Percentiles rank a stretch among this genome's conserved stretches.
These are phyloP conservation scores for Phaeolepiota aurea DNA, from an alignment of 768 basidiomycete species.

Conservation along the genomic window DNA sequence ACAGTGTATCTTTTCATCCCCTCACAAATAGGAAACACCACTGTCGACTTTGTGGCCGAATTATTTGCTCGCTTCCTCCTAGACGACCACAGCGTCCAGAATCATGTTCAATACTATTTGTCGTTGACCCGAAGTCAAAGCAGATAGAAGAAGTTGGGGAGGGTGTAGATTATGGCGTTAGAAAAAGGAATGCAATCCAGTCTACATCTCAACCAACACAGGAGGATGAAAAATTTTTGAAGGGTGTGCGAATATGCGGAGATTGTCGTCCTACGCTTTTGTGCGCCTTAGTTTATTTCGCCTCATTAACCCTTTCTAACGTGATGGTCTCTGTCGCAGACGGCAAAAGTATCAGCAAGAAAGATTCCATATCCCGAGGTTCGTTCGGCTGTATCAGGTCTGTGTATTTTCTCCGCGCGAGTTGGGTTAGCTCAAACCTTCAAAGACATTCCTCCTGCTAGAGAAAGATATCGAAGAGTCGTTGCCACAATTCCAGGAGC, in stretches of 20 bases:
- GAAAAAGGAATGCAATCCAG: constrained; percentile 27
- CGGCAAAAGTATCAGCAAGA: constrained; percentile 77
- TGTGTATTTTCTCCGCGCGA: background rate
- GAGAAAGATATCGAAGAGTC: constrained; percentile 88
- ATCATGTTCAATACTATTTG: constrained; percentile 74
- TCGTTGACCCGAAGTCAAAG: constrained; percentile 74
- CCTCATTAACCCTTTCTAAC: constrained; percentile 3
- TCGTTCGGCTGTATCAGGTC: constrained; percentile 68
- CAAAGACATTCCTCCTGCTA: constrained; percentile 57
- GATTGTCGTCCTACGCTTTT: constrained; percentile 73
- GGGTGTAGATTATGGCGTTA: constrained; percentile 79
- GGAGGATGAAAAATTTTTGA: constrained; percentile 72
- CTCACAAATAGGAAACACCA: constrained; percentile 94
- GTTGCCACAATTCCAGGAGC: constrained; percentile 84
- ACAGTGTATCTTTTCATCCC: constrained; percentile 71
- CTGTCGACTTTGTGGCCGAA: constrained; percentile 87
- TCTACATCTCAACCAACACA: constrained; percentile 24
- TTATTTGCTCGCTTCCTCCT: constrained; percentile 83
- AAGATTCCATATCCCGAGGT: constrained; percentile 44
- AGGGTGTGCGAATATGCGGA: constrained; percentile 82
- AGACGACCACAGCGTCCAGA: constrained; percentile 60
- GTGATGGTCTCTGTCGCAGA: constrained; percentile 26
- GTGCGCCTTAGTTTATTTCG: constrained; percentile 34
- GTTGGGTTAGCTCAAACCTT: background rate
- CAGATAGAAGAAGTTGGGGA: constrained; percentile 80